Evolutionary conservation across 345 rosid species (phyloP).

Genomic region (Ceriops tagal): DNA sequence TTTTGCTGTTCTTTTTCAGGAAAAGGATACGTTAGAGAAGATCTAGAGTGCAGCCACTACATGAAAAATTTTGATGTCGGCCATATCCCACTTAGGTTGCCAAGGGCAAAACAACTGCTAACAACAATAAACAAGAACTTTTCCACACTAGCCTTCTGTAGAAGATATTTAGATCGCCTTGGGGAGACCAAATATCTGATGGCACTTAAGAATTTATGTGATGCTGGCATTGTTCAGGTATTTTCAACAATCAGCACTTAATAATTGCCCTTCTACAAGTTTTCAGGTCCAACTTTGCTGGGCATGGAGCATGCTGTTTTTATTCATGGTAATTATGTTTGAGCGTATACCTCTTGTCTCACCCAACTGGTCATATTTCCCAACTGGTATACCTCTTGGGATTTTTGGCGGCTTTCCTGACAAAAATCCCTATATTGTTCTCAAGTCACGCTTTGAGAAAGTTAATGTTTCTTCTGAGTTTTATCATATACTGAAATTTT

Average conservation of each 20-base stretch:
- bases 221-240: conserved; percentile 90
- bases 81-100: conserved; percentile 72
- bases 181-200: conserved; percentile 91
- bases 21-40: conserved; percentile 87
- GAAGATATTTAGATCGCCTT: conserved; percentile 82
- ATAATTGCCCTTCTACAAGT: not conserved
- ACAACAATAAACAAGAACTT: conserved; percentile 90
- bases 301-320: too few relatives aligned
- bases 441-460: too few relatives aligned
- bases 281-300: too few relatives aligned
- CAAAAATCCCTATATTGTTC: too few relatives aligned
- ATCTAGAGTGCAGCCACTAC: conserved; percentile 92
- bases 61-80: conserved; percentile 84
- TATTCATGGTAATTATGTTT: too few relatives aligned
- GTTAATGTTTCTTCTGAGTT: too few relatives aligned
- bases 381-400: too few relatives aligned
- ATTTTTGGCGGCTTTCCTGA: too few relatives aligned
- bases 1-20: conserved; percentile 41
- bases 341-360: too few relatives aligned
- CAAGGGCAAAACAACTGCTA: conserved; percentile 94
- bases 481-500: not conserved
- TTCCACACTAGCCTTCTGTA: conserved; percentile 88
- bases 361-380: too few relatives aligned
- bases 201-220: conserved; percentile 92
- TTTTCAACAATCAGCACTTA: not conserved